phyloP scores from a whole-genome alignment of 805 yeast genomes.

The Wickerhamomyces tratensis region DNA sequence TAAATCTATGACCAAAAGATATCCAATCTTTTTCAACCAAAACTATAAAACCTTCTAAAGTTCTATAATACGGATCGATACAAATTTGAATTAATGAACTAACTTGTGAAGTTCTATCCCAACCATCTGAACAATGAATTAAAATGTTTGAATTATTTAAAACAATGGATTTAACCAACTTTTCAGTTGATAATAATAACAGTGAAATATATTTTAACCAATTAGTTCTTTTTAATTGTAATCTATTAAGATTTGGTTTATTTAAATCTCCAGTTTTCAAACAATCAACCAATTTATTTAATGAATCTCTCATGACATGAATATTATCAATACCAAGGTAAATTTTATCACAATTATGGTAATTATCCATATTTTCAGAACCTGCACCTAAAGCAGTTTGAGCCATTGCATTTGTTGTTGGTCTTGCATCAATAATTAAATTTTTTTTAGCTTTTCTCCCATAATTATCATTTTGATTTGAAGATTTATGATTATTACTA shows the following conservation, averaged over 20 bases:
- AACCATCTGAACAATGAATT: conserved; percentile 95
- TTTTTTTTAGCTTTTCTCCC: conserved; percentile 35
- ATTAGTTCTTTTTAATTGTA: conserved; percentile 50
- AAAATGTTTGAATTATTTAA: conserved; percentile 75
- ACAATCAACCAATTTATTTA: conserved; percentile 50
- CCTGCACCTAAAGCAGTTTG: conserved; percentile 99
- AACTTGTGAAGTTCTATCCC: conserved; percentile 95
- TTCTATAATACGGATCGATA: conserved; percentile 83
- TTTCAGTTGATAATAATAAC: conserved; percentile 65
- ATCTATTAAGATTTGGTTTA: conserved; percentile 38
- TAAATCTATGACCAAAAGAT: conserved; percentile 86
- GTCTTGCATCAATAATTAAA: conserved; percentile 84
- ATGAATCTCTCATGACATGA: conserved; percentile 87
- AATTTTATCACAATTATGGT: conserved; percentile 57
- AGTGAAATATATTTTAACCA: conserved; percentile 73
- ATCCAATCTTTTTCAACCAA: conserved; percentile 93
- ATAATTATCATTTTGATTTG: conserved; percentile 11
- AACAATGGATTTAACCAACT: conserved; percentile 73
- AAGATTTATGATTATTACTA: conserved; percentile 18
- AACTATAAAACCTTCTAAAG: conserved; percentile 77
- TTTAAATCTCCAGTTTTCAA: conserved; percentile 61
- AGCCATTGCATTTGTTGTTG: conserved; percentile 90
- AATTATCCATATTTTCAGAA: conserved; percentile 85
- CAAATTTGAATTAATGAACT: conserved; percentile 78
- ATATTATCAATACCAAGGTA: conserved; percentile 91